A percentile compares a stretch with the other conserved stretches of the same genome.
These are phyloP conservation scores for Guyanaporus albipodus DNA, from an alignment of 768 basidiomycete genomes.

Conservation along the genomic window DNA sequence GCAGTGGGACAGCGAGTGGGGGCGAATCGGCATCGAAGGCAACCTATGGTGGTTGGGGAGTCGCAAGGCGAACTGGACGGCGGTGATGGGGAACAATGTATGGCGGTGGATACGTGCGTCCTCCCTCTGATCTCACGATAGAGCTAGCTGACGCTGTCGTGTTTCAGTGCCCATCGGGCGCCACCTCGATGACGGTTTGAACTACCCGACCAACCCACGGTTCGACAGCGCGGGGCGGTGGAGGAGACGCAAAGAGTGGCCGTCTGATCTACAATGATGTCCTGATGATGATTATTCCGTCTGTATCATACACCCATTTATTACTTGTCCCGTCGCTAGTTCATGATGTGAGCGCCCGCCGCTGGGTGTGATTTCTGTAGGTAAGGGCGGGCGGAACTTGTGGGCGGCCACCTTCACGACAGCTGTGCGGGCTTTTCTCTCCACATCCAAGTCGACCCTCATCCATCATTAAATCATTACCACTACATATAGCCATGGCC, in stretches of 20 bases:
- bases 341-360: no score
- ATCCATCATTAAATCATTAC: no score
- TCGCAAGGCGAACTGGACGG: slow-evolving; percentile 61
- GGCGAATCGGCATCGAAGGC: slow-evolving; percentile 66
- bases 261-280: slow-evolving; percentile 52
- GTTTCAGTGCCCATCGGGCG: slow-evolving; percentile 48
- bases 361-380: no score
- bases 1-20: slow-evolving; percentile 82
- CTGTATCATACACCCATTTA: slow-evolving; percentile 2
- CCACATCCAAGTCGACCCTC: no score
- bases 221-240: slow-evolving; percentile 68
- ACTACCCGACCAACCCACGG: slow-evolving; percentile 66
- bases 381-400: slow-evolving; percentile 23
- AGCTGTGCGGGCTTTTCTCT: background rate
- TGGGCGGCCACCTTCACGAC: no score
- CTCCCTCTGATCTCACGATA: background rate
- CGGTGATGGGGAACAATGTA: slow-evolving; percentile 70
- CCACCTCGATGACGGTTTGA: slow-evolving; percentile 53
- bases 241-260: slow-evolving; percentile 69
- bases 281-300: background rate
- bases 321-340: background rate
- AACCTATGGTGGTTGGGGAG: slow-evolving; percentile 85
- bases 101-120: slow-evolving; percentile 80
- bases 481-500: no score
- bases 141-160: slow-evolving; percentile 1